phyloP scores from a whole-genome alignment of 805 yeast species.

The Candida tibetensis region DNA sequence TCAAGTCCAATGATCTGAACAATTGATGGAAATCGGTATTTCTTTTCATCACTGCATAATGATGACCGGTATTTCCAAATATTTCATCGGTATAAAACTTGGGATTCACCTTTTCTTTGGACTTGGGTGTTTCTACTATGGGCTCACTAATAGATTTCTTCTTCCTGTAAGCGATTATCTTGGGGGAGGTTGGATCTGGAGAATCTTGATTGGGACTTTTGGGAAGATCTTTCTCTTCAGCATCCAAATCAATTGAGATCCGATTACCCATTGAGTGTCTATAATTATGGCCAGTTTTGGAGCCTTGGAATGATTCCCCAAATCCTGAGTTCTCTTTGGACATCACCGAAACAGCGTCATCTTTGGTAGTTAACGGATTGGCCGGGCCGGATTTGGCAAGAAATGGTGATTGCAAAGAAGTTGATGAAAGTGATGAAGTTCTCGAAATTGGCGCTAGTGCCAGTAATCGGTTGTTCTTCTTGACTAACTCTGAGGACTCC shows the following conservation, averaged over 20 bases:
- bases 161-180: slow-evolving; percentile 38
- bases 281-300: not conserved
- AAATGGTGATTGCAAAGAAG: slow-evolving; percentile 34
- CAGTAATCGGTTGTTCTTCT: slow-evolving; percentile 3
- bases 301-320: not conserved
- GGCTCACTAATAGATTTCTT: slow-evolving; percentile 28
- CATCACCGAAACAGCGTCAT: slow-evolving; percentile 22
- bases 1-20: slow-evolving; percentile 50
- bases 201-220: slow-evolving; percentile 9
- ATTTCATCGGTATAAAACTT: slow-evolving; percentile 56
- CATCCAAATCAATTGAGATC: not conserved
- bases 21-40: slow-evolving; percentile 59
- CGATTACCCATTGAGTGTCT: not conserved
- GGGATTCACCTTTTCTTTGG: slow-evolving; percentile 29
- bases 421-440: slow-evolving; percentile 17
- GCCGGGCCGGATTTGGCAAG: slow-evolving; percentile 25
- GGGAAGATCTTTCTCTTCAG: not conserved
- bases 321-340: slow-evolving; percentile 16
- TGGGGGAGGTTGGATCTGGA: slow-evolving; percentile 27
- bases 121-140: slow-evolving; percentile 2
- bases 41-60: slow-evolving; percentile 61
- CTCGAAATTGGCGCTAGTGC: slow-evolving; percentile 6
- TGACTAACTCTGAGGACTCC: slow-evolving; percentile 4
- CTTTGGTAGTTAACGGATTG: slow-evolving; percentile 22
- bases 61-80: slow-evolving; percentile 54